These are phyloP conservation scores for Chalara sp. DNA, from an alignment of 2,329 filamentous ascomycete species.

Conservation along the genomic window DNA sequence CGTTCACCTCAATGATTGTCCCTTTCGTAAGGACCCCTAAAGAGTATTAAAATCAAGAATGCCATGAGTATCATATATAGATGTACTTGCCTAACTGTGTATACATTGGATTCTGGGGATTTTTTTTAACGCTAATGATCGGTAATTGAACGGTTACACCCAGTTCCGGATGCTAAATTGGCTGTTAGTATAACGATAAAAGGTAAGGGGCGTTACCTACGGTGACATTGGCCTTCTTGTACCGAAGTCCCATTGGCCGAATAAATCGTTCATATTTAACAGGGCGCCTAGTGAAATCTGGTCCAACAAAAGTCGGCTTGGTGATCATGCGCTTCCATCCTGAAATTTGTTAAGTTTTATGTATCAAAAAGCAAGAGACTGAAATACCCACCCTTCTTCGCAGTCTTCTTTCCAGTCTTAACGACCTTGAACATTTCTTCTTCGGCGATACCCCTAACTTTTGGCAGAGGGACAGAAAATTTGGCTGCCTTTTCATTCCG, in stretches of 20 bases:
- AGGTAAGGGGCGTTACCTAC: neutral
- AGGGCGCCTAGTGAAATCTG: conserved; percentile 79
- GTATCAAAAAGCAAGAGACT: too few relatives aligned
- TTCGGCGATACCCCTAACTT: conserved; percentile 88
- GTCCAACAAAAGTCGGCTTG: conserved; percentile 76
- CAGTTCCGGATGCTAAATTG: conserved; percentile 56
- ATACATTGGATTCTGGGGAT: conserved; percentile 83
- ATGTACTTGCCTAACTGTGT: conserved; percentile 56
- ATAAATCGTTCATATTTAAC: conserved; percentile 69
- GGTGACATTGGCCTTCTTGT: conserved; percentile 52
- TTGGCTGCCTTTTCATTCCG: conserved; percentile 67
- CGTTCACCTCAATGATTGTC: conserved; percentile 85
- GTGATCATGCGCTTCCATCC: conserved; percentile 62
- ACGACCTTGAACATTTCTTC: conserved; percentile 98
- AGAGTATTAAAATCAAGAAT: neutral
- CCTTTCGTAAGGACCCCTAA: conserved; percentile 77
- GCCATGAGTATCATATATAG: neutral
- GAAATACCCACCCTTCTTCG: conserved; percentile 43
- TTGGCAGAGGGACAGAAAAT: conserved; percentile 86
- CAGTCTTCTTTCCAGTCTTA: conserved; percentile 90
- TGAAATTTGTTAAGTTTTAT: neutral
- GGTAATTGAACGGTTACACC: conserved; percentile 83
- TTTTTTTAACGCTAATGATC: conserved; percentile 71
- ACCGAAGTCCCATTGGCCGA: conserved; percentile 68
- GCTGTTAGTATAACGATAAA: conserved; percentile 23